Percentiles rank a stretch among this genome's conserved stretches.
Evolutionary conservation across 208 protist species (phyloP).

Genomic region (Leishmania guyanensis): DNA sequence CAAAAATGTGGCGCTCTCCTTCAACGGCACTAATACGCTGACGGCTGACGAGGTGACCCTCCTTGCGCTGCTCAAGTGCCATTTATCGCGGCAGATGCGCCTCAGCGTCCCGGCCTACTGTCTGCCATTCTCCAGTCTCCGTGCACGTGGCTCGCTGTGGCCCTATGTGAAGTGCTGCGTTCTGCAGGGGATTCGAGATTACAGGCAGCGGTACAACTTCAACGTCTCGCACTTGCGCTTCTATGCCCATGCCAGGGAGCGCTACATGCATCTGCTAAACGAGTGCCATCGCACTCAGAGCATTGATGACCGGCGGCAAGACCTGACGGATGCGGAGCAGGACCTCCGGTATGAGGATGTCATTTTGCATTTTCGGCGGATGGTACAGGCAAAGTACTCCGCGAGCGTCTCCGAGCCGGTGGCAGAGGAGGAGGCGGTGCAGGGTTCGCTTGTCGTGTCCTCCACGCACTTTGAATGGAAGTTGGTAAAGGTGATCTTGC

Average conservation of each 20-base stretch:
- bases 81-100: constrained; percentile 47
- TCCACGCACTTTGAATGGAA: constrained; percentile 56
- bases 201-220: constrained; percentile 72
- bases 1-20: constrained; percentile 50
- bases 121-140: constrained; percentile 49
- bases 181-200: constrained; percentile 53
- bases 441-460: constrained; percentile 24
- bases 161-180: constrained; percentile 55
- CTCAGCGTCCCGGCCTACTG: constrained; percentile 58
- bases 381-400: constrained; percentile 52
- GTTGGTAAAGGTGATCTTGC: constrained; percentile 40
- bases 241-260: constrained; percentile 55
- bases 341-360: constrained; percentile 80
- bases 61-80: constrained; percentile 46
- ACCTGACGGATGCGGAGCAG: constrained; percentile 68
- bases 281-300: constrained; percentile 55
- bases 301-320: constrained; percentile 42
- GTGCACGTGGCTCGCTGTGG: constrained; percentile 53
- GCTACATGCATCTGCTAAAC: constrained; percentile 75
- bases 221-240: constrained; percentile 75
- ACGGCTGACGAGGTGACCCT: constrained; percentile 53
- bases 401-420: background rate
- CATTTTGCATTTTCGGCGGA: constrained; percentile 58
- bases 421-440: background rate
- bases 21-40: constrained; percentile 39